Percentiles rank a stretch among this genome's conserved stretches.
Conservation (phyloP, 805 yeast species). For the Kockiozyma suomiensis region DNA sequence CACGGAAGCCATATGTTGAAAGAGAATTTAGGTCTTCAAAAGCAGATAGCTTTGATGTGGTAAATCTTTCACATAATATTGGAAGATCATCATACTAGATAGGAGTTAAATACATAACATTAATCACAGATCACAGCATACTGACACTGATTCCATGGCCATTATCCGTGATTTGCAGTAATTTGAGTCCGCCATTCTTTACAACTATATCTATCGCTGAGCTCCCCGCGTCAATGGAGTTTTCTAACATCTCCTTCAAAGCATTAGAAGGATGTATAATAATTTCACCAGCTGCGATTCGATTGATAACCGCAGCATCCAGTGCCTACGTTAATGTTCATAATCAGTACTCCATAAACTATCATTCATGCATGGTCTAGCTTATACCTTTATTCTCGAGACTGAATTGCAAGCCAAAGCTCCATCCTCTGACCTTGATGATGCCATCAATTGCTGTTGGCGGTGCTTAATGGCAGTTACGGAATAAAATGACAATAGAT, state of each 20-base stretch:
- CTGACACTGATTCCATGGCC: slow-evolving; percentile 69
- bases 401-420: not conserved
- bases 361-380: too few relatives aligned
- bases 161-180: slow-evolving; percentile 85
- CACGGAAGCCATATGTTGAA: slow-evolving; percentile 89
- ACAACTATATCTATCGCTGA: slow-evolving; percentile 73
- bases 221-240: slow-evolving; percentile 84
- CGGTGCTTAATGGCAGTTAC: too few relatives aligned
- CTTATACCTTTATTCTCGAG: not conserved
- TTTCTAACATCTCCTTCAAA: slow-evolving; percentile 87
- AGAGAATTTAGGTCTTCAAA: slow-evolving; percentile 77
- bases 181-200: slow-evolving; percentile 90
- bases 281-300: slow-evolving; percentile 97
- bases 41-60: slow-evolving; percentile 77
- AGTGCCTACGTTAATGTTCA: slow-evolving; percentile 46
- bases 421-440: not conserved
- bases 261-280: slow-evolving; percentile 94
- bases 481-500: too few relatives aligned
- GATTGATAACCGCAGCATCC: slow-evolving; percentile 74
- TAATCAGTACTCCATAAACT: too few relatives aligned
- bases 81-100: slow-evolving; percentile 62
- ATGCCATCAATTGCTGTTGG: too few relatives aligned
- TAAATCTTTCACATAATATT: slow-evolving; percentile 85
- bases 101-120: not conserved
- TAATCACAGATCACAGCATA: not conserved